These are phyloP conservation scores for Kurtzmaniella fragi DNA, from an alignment of 805 yeast genomes.

Conservation along the genomic window DNA sequence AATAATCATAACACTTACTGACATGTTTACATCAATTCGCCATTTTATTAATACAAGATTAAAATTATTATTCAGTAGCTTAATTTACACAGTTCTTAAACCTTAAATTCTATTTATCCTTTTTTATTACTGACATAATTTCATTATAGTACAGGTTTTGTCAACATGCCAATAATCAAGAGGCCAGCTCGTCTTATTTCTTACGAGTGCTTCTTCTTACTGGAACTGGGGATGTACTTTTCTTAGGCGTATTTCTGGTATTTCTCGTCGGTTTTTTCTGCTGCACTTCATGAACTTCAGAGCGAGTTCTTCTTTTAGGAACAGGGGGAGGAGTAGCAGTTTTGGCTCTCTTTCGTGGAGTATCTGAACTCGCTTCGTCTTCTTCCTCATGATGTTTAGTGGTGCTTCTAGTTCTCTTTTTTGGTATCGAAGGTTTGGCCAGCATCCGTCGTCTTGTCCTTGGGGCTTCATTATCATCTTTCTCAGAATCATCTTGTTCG, in stretches of 20 bases:
- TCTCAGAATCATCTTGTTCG: constrained; percentile 3
- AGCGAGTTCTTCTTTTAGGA: constrained; percentile 9
- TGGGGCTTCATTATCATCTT: constrained; percentile 6
- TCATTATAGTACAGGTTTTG: too few species aligned
- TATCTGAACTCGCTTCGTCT: constrained; percentile 4
- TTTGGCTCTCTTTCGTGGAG: constrained; percentile 8
- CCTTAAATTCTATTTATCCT: too few species aligned
- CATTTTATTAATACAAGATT: too few species aligned
- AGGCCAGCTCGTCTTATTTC: constrained; percentile 4
- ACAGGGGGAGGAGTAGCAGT: constrained; percentile 8
- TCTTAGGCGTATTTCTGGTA: constrained; percentile 2
- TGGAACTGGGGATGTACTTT: constrained; percentile 5
- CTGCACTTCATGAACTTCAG: constrained; percentile 7
- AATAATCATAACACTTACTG: too few species aligned
- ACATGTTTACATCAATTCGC: too few species aligned
- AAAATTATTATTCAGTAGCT: too few species aligned
- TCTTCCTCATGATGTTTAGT: constrained; percentile 9
- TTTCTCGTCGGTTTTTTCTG: constrained; percentile 4
- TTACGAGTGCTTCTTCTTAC: constrained; percentile 12
- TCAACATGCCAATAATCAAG: too few species aligned
- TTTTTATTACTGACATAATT: too few species aligned
- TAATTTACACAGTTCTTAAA: too few species aligned
- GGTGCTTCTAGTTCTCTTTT: constrained; percentile 11
- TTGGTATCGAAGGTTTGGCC: constrained; percentile 1
- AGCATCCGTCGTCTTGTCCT: constrained; percentile 4